Base-by-base conservation (phyloP, 1,284 basidiomycete species). In the Ganoderma boninense region DNA sequence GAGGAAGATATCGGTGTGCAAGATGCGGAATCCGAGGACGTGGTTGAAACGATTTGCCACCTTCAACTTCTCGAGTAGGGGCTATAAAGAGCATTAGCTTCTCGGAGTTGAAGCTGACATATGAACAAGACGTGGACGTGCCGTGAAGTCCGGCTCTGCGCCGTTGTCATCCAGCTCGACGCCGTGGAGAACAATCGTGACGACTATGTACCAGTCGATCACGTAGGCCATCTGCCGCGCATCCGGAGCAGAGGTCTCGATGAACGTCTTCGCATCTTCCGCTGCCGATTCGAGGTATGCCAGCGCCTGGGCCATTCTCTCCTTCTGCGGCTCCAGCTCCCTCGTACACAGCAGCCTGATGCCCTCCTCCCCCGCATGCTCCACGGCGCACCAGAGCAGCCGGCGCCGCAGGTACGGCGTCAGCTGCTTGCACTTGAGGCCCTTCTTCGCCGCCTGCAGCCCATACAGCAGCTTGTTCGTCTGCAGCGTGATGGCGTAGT, bases 371-470 rank as follows among this genome's bases (percentile, higher is more conserved):
- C 54, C 54, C 5, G 54, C 54, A 11, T 57, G 54, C 29, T 57
- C 54, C 29, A 57, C 54, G 4, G 54, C 54, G 54, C 54, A 57
- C 54, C 54, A 57, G n/a, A 62, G 61, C 61, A 62, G 7, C 40
- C 43, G 61, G 40, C 61, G 61, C 11, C 61, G 61, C 42, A 62
- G 20, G 20, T 62, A 62, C 11, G 61, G 61, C 61, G 61, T 62
- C 35, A 62, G 40, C 26, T 62, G 2, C 61, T 20, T 44, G 61
- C 40, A 43, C 40, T 62, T 29, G 23, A 62, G 61, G 20, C 61
- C 61, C 38, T 43, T 43, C 61, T 62, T 62, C 43, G 61, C 61
- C 40, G 43, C 61, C 61, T 62, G 61, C n/a, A 62, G 61, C 18
- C 40, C 61, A 16, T 62, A 26, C 23, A 43, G 23, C 16, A 43